Evolutionary conservation across 2,329 filamentous ascomycete species (phyloP), one percentile per base, ranked within the genome.

Genomic region (Arthrobotrys megalospora): DNA sequence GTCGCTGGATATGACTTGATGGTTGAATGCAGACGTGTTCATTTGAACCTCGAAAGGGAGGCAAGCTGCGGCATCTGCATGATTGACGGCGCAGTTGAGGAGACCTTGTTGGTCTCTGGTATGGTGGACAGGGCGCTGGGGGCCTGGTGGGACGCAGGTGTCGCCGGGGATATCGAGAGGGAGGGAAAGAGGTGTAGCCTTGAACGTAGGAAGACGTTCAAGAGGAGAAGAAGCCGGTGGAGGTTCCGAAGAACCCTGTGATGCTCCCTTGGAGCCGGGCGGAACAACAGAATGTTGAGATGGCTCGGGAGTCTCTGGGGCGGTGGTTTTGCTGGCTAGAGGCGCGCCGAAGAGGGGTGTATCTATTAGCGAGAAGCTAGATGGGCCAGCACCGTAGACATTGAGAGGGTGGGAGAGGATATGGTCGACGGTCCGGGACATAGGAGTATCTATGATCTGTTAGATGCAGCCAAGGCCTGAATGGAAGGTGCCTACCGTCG

Each of bases 21-120:
- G 11, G 21, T 28, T 53, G 50, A 53, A 53, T 6, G 16, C 50
- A 14, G 19, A 53, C 16, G 16, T 34, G 19, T 53, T 16, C 21
- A 53, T 24, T 8, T 10, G 16, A 2, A 28, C 7, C 50, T 53
- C 50, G 14, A 53, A 53, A 8, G 19, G 50, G 11, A 53, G 50
- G 21, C 11, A 24, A 12, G 21, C 50, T 10, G 6, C 28, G 19
- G 50, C 10, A 12, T 53, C 50, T 7, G 19, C 21, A 12, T 53
- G 50, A 6, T 14, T 53, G 8, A 7, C 19, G 21, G 50, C 19
- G n/a, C 19, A 53, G 28, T 28, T n/a, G 8, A 53, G 21, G 21
- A 24, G 50, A 14, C 50, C 21, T 24, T 34, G 50, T 5, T 53
- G 11, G 19, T 53, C 50, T 53, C 50, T 53, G 21, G 50, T 53